Evolutionary conservation across 2,329 filamentous ascomycete species (phyloP).

Genomic region (Lachnellula willkommii): DNA sequence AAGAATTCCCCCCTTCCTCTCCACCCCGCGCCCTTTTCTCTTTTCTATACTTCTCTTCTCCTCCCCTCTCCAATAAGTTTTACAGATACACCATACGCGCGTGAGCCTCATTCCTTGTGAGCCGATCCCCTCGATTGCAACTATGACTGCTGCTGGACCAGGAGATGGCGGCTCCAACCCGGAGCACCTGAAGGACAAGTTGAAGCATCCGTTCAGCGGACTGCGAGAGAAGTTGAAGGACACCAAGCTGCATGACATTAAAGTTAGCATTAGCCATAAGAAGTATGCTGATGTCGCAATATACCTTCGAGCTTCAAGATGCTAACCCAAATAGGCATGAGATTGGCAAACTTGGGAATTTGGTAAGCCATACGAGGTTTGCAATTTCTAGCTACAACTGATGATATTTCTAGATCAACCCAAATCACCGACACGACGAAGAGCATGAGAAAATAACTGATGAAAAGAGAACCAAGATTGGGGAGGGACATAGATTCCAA

Average conservation of each 20-base stretch:
- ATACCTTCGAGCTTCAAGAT: neutral
- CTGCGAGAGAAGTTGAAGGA: constrained; percentile 48
- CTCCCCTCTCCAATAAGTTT: neutral
- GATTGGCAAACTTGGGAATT: constrained; percentile 57
- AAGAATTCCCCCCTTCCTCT: neutral
- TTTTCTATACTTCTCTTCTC: neutral
- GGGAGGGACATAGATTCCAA: constrained; percentile 73
- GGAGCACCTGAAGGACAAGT: constrained; percentile 35
- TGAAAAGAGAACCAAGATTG: constrained; percentile 67
- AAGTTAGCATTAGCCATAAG: constrained; percentile 52
- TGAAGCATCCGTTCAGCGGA: constrained; percentile 45
- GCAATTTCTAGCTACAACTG: neutral
- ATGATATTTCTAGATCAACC: constrained; percentile 54
- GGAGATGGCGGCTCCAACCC: constrained; percentile 26
- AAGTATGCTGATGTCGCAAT: constrained; percentile 42
- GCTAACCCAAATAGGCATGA: constrained; percentile 39
- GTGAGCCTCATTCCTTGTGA: neutral
- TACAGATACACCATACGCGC: neutral
- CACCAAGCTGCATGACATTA: constrained; percentile 51
- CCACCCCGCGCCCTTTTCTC: neutral
- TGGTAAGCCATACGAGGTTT: constrained; percentile 39
- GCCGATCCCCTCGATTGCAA: neutral
- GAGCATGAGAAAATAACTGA: constrained; percentile 83
- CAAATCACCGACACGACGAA: constrained; percentile 89
- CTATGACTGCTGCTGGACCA: constrained; percentile 25